A percentile compares a stretch with the other conserved stretches of the same genome.
These are phyloP conservation scores for Ramaria sp. DNA, from an alignment of 768 basidiomycete species.

Conservation along the genomic window DNA sequence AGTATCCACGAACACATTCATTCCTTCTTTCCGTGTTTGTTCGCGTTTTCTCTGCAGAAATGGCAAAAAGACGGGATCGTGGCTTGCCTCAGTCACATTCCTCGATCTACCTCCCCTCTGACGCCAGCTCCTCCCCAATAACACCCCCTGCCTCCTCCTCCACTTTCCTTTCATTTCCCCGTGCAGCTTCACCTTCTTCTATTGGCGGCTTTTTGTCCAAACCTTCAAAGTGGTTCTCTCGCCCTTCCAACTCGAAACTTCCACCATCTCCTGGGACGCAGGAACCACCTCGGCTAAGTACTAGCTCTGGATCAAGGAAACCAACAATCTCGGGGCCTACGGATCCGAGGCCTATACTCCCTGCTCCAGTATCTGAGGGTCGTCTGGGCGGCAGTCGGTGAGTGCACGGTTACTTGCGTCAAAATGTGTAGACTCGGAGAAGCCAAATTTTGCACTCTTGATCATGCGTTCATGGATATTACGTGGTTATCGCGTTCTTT, in stretches of 20 bases:
- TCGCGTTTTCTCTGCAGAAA: neutral
- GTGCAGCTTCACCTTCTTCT: slow-evolving; percentile 6
- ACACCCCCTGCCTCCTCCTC: neutral
- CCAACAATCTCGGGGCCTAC: slow-evolving; percentile 81
- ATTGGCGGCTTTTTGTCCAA: slow-evolving; percentile 9
- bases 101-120: neutral
- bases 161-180: neutral
- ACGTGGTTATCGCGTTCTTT: neutral
- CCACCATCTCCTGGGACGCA: slow-evolving; percentile 23
- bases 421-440: neutral
- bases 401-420: slow-evolving; percentile 18
- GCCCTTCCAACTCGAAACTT: slow-evolving; percentile 1
- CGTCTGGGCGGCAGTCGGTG: slow-evolving; percentile 31
- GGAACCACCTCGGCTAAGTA: slow-evolving; percentile 10
- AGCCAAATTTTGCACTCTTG: too few species aligned
- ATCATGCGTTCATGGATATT: neutral
- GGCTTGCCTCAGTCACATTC: slow-evolving; percentile 4
- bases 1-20: neutral
- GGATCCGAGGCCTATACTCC: slow-evolving; percentile 60
- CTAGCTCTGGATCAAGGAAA: slow-evolving; percentile 29
- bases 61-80: slow-evolving; percentile 8
- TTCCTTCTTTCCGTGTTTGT: neutral
- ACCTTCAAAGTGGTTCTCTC: slow-evolving; percentile 12
- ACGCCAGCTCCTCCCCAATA: neutral
- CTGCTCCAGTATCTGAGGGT: slow-evolving; percentile 21